Evolutionary conservation across 257 asterid genomes (phyloP).

Genomic region (Nicotiana undulata): DNA sequence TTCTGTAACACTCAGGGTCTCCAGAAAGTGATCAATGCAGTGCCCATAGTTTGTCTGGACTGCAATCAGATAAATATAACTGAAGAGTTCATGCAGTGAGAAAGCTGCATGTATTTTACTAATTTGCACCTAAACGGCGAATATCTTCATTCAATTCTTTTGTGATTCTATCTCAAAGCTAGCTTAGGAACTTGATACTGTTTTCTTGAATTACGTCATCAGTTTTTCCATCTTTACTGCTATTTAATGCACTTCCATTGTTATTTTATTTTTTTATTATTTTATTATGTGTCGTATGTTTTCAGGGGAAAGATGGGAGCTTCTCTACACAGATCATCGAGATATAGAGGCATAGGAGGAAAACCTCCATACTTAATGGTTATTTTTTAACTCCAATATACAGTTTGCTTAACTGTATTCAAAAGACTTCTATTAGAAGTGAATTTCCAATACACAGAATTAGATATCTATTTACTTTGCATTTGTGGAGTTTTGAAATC

Average conservation of each 20-base stretch:
- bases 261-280: too few relatives aligned
- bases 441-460: not conserved
- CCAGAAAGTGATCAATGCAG: not conserved
- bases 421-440: not conserved
- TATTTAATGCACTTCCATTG: not conserved
- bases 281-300: not conserved
- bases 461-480: not conserved
- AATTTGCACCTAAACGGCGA: not conserved
- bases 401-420: not conserved
- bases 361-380: slow-evolving; percentile 72
- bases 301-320: slow-evolving; percentile 83
- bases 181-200: not conserved
- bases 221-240: not conserved
- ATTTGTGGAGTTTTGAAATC: not conserved
- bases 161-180: not conserved
- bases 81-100: not conserved
- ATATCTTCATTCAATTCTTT: not conserved
- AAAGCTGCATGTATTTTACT: not conserved
- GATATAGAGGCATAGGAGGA: slow-evolving; percentile 48
- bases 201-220: not conserved
- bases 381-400: not conserved
- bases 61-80: not conserved
- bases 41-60: not conserved
- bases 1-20: not conserved
- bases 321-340: slow-evolving; percentile 41